A percentile compares a stretch with the other conserved stretches of the same genome.
phyloP scores from a whole-genome alignment of 495 filamentous ascomycete species.

The Penicillium pancosmium region DNA sequence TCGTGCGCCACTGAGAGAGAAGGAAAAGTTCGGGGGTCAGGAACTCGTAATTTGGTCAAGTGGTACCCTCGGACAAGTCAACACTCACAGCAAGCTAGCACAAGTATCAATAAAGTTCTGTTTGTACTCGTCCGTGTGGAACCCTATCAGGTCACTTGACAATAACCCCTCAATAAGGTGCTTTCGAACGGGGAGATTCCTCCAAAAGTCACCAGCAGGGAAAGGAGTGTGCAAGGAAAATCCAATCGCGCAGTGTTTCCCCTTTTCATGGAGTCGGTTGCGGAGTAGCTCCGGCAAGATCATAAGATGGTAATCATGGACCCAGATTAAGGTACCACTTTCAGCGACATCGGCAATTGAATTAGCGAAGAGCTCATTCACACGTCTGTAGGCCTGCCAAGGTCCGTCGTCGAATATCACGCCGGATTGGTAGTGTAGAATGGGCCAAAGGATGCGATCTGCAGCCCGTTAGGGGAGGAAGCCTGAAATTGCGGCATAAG shows the following conservation, averaged over 20 bases:
- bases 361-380: constrained; percentile 85
- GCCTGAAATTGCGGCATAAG: not conserved
- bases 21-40: too few relatives aligned
- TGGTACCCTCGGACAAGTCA: too few relatives aligned
- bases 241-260: constrained; percentile 82
- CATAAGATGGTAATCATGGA: constrained; percentile 97
- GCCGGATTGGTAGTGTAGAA: constrained; percentile 94
- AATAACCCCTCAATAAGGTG: constrained; percentile 78
- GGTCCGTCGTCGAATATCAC: constrained; percentile 85
- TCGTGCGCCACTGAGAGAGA: constrained; percentile 20
- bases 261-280: constrained; percentile 67
- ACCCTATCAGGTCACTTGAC: constrained; percentile 85
- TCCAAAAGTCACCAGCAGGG: constrained; percentile 88
- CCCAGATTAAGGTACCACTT: constrained; percentile 86
- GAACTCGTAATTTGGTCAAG: too few relatives aligned
- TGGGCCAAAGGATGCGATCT: constrained; percentile 95
- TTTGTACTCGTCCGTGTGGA: constrained; percentile 94
- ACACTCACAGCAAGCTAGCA: constrained; percentile 72
- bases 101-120: constrained; percentile 88
- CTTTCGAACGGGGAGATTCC: constrained; percentile 84
- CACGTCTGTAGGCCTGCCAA: constrained; percentile 85
- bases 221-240: constrained; percentile 97
- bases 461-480: constrained; percentile 2
- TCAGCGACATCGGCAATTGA: constrained; percentile 70
- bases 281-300: constrained; percentile 84